A percentile compares a stretch with the other conserved stretches of the same genome.
Conservation (phyloP, 2,329 filamentous ascomycete genomes). For the Colletotrichum sp. region DNA sequence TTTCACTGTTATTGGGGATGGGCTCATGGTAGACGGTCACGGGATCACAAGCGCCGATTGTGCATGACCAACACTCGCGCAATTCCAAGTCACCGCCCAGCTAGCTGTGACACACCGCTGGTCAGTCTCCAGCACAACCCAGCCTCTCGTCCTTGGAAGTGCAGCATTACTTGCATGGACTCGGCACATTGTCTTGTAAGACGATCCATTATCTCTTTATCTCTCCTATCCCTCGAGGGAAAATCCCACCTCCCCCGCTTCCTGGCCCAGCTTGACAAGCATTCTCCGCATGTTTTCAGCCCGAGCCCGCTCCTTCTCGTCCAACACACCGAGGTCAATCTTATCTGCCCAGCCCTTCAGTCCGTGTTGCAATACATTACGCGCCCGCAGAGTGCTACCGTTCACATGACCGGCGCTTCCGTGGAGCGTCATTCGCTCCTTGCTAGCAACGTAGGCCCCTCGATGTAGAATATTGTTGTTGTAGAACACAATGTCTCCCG, state of each 20-base stretch:
- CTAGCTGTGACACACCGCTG: constrained; percentile 15
- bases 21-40: not conserved
- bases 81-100: not conserved
- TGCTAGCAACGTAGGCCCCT: constrained; percentile 64
- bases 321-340: constrained; percentile 59
- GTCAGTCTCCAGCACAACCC: not conserved
- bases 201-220: not conserved
- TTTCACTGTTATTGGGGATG: not conserved
- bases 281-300: constrained; percentile 69
- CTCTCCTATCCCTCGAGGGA: constrained; percentile 50
- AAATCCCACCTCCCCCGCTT: constrained; percentile 67
- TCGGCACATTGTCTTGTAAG: not conserved
- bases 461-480: constrained; percentile 87
- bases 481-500: constrained; percentile 86
- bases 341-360: constrained; percentile 68
- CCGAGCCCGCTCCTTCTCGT: constrained; percentile 45
- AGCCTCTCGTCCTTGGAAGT: constrained; percentile 7
- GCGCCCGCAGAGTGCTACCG: constrained; percentile 61
- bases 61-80: constrained; percentile 8
- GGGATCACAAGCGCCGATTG: not conserved
- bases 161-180: not conserved
- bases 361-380: constrained; percentile 79
- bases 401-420: constrained; percentile 69
- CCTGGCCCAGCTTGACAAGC: constrained; percentile 65
- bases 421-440: constrained; percentile 74